Base-by-base conservation (phyloP, 441 rosid species). In the Adansonia grandidieri region DNA sequence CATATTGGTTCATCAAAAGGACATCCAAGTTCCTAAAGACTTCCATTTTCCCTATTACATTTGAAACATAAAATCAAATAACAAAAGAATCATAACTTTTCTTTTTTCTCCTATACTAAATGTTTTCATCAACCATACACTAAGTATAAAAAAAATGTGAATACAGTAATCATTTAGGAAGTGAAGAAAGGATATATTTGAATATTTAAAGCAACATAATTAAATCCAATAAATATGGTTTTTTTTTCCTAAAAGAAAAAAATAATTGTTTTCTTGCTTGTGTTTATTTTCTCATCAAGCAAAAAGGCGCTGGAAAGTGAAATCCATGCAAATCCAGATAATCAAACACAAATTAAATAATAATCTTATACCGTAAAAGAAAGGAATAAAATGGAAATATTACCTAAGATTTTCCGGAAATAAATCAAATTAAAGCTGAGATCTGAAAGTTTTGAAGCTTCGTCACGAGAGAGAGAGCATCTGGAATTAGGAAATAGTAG, bases 251-350 rank as follows among this genome's bases (percentile, higher is more conserved):
- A 5, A 40, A 40, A 40, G n/a, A 54, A 3, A 13, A 51, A 6
- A 56, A 56, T 8, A 7, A 6, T 7, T 9, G 19, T 63, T 63
- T 32, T 32, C 47, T 65, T 15, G n/a, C 50, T 65, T n/a, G 11
- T n/a, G 2, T 65, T 9, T 7, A 17, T 8, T 17, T 42, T 65
- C 48, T 65, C 71, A 65, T 65, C 51, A 42, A 42, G 1, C 17
- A n/a, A 42, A 65, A 24, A n/a, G 15, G 22, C 5, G 2, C 14
- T 6, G 71, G 11, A 65, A 42, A 17, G 71, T 65, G 51, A 65
- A 65, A 65, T 8, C 13, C 51, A 42, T 65, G 71, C 50, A 65
- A 65, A 65, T 40, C 24, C 6, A 65, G 71, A 40, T 8, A 37
- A 42, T 24, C 71, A 42, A 65, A 65, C 50, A 65, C 50, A 65